Base-by-base conservation (phyloP, 2,329 filamentous ascomycete species). In the Incumbomyces lentus region DNA sequence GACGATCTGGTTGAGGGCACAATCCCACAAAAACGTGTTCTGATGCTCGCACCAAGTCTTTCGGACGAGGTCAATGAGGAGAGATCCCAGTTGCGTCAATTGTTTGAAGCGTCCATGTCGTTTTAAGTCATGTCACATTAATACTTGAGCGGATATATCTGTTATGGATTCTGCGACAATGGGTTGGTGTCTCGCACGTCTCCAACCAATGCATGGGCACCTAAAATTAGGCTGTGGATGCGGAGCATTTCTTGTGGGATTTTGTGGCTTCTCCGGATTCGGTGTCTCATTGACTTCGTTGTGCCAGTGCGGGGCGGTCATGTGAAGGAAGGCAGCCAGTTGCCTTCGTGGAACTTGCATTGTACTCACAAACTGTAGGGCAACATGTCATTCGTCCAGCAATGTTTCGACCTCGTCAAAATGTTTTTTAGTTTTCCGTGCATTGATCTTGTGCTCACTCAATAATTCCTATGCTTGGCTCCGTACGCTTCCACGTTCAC, bases 1-100 rank as follows among this genome's bases (percentile, higher is more conserved):
- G 86, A 93, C 53, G 78, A 72, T 8, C 69, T 98, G 52, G 88
- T 98, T 1, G 90, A 96, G 65, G 93, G 92, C 1, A 98, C 92
- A 0, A 81, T 98, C 51, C 92, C 92, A 4, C 92, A 98, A 69
- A 79, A 80, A 47, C 74, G 92, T 54, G 93, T 98, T 46, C 64
- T 98, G 59, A 92, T 89, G 82, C 68, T 98, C 52, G 92, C 92
- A 26, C 93, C 92, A 1, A 88, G 78, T 19, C 64, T 98, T 58
- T 79, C 77, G 33, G 76, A 74, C 55, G 83, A 88, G 59, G 64
- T 86, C 39, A 72, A 81, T 58, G 70, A 73, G 40, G 84, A 90
- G 64, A 79, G 75, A 62, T 82, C 86, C 47, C 82, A 89, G 65
- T 64, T 92, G 58, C 73, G 79, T 52, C 64, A 61, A 10, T 61